Conservation (phyloP, 345 rosid species). For the Brassica incana region DNA sequence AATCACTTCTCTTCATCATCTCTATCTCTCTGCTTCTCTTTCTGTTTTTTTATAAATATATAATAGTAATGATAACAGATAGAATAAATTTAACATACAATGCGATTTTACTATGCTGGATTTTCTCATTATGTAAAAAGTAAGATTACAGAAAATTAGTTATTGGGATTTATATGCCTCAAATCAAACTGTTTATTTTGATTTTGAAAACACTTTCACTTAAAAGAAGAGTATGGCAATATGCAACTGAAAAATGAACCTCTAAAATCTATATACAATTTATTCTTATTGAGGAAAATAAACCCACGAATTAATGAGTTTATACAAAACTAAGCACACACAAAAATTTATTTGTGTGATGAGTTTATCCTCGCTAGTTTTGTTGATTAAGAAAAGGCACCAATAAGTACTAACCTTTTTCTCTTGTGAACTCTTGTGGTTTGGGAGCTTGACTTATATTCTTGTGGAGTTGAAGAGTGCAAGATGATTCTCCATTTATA, state of each 20-base stretch:
- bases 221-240: not conserved
- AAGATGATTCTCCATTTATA: not conserved
- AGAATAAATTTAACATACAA: no score
- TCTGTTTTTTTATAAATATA: not conserved
- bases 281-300: not conserved
- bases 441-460: not conserved
- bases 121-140: no score
- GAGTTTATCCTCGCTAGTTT: no score
- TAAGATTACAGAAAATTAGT: no score
- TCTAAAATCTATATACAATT: not conserved
- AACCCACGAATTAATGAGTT: not conserved
- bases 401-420: not conserved
- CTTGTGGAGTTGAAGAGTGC: not conserved
- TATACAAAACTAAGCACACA: not conserved
- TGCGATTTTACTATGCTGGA: no score
- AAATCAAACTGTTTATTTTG: no score
- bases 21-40: not conserved
- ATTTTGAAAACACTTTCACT: no score
- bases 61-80: not conserved
- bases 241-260: not conserved
- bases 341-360: no score
- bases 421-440: not conserved
- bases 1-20: constrained; percentile 13
- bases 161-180: not conserved
- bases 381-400: no score